phyloP scores from a whole-genome alignment of 2,329 filamentous ascomycete species.

The Epichloe uncinata region DNA sequence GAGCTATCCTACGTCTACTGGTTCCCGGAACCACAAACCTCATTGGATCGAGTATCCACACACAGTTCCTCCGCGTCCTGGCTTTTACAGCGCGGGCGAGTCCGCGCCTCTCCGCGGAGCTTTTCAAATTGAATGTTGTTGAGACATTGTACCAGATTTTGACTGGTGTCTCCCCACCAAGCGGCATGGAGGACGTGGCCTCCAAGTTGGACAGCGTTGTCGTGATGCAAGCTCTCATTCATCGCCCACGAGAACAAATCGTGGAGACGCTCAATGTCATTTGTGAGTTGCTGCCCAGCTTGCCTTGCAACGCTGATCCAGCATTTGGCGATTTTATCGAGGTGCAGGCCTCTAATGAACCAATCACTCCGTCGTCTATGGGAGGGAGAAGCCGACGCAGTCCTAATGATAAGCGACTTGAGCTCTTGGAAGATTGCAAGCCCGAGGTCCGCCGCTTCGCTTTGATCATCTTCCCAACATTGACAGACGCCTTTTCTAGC shows the following conservation, averaged over 20 bases:
- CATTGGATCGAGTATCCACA: conserved; percentile 88
- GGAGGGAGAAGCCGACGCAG: conserved; percentile 25
- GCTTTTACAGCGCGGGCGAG: conserved; percentile 85
- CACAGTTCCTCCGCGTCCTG: conserved; percentile 84
- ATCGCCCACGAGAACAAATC: conserved; percentile 88
- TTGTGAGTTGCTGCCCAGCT: conserved; percentile 76
- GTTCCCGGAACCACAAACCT: conserved; percentile 91
- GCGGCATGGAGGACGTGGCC: conserved; percentile 60
- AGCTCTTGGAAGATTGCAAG: conserved; percentile 71
- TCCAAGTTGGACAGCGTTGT: conserved; percentile 90
- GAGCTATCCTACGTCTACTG: conserved; percentile 72
- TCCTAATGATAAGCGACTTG: conserved; percentile 67
- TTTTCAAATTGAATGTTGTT: conserved; percentile 93
- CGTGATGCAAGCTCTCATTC: conserved; percentile 97
- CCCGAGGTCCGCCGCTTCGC: conserved; percentile 82
- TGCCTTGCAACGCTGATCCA: conserved; percentile 43
- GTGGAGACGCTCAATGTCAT: conserved; percentile 96
- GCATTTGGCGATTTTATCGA: conserved; percentile 31
- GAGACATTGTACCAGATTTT: conserved; percentile 96
- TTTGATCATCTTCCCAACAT: conserved; percentile 80
- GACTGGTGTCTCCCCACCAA: conserved; percentile 85
- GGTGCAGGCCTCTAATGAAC: conserved; percentile 24
- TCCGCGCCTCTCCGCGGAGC: conserved; percentile 70
- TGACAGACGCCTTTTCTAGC: conserved; percentile 94
- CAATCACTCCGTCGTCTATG: conserved; percentile 24